Base-by-base conservation (phyloP, 2,329 filamentous ascomycete genomes). In the Nigrograna mackinnonii region DNA sequence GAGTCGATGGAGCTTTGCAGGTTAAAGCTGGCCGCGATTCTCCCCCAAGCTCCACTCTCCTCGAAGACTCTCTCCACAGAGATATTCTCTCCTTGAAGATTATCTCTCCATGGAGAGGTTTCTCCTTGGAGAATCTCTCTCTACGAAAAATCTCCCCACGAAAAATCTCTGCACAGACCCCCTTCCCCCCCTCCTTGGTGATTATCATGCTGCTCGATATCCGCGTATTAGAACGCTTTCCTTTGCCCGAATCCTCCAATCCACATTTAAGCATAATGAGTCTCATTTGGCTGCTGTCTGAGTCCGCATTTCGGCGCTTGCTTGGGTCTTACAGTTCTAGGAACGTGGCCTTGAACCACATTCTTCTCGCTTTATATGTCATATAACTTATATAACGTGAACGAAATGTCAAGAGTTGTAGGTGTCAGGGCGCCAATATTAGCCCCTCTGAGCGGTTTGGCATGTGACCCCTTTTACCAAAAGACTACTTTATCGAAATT, bases 361-460 rank as follows among this genome's bases (percentile, higher is more conserved):
- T 34, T 34, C 31, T 34, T 34, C 31, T 34, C 31, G 31, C 31
- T 34, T 18, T 18, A 13, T 18, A 34, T 34, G 31, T 34, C 31
- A 18, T 34, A 34, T 34, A 13, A 18, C 31, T 34, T 18, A 28
- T 28, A 28, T 28, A 28, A 34, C 31, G 31, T 34, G 31, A 34
- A 34, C 31, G 16, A 18, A 34, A 34, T 34, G 31, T 34, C 31
- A 34, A 34, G 16, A 34, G 31, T 34, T 34, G 31, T 34, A 34
- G 31, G 31, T 34, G 16, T 34, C 31, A 34, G 31, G 31, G 31
- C 11, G 12, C 31, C 2, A 4, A 34, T 13, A 34, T 34, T 18
- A 34, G 31, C 31, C 31, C 31, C 31, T 34, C 31, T 34, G 31
- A 34, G 31, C 3, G 11, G 31, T 34, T 18, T 34, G 16, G 16